Conservation (phyloP, 2,329 filamentous ascomycete genomes). For the Aspergillus glaucus region DNA sequence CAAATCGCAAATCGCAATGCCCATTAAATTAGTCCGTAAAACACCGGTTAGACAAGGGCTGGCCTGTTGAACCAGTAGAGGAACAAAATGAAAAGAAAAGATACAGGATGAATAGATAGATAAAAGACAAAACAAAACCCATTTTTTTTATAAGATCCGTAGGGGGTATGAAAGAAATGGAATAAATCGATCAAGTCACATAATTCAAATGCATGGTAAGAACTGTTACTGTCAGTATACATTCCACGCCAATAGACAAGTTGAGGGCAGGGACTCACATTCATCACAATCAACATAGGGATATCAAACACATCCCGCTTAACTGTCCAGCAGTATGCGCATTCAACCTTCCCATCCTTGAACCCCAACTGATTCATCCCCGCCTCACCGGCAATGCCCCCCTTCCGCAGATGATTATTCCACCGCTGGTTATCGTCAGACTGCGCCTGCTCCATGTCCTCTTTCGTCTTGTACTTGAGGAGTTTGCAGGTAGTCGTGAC, state of each 20-base stretch:
- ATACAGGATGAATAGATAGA: no score
- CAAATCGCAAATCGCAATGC: no score
- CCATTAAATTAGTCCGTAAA: no score
- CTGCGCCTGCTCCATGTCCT: constrained; percentile 42
- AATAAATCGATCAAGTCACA: background rate
- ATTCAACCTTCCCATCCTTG: constrained; percentile 85
- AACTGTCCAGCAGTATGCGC: constrained; percentile 94
- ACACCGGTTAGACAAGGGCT: no score
- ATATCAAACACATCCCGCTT: constrained; percentile 97
- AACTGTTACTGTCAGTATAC: constrained; percentile 27
- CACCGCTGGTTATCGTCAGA: constrained; percentile 43
- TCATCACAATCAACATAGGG: constrained; percentile 96
- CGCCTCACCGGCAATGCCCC: constrained; percentile 46
- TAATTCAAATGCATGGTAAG: constrained; percentile 40
- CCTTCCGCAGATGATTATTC: constrained; percentile 38
- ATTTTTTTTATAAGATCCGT: no score
- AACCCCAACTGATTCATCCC: constrained; percentile 74
- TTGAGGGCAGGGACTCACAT: constrained; percentile 59
- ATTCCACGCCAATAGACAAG: background rate
- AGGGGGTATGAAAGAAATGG: no score
- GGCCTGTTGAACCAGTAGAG: no score
- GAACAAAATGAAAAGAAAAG: no score
- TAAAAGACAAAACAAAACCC: no score
- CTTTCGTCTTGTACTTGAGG: constrained; percentile 79
- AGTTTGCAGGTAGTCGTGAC: constrained; percentile 79